These are phyloP conservation scores for Micromonas pusilla DNA, from an alignment of 139 green algal species.

Conservation along the genomic window DNA sequence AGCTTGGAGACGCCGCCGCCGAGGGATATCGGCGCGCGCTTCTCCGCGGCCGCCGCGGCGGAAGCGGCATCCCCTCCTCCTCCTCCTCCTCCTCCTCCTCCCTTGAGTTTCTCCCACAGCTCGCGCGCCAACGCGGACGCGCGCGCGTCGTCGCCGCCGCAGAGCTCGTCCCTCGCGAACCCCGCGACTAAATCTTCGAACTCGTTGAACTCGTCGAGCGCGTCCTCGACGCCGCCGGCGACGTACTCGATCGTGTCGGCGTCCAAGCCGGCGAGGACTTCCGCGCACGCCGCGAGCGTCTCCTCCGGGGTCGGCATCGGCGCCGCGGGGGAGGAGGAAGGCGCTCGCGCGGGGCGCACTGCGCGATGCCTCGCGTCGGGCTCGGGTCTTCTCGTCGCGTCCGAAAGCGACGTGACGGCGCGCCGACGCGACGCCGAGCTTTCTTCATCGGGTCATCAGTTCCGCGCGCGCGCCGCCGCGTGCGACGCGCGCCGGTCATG, in stretches of 20 bases:
- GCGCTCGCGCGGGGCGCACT: too few relatives aligned
- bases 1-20: neutral
- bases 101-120: conserved; percentile 4
- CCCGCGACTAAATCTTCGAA: conserved; percentile 10
- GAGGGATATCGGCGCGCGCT: neutral
- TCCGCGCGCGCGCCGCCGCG: too few relatives aligned
- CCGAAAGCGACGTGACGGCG: too few relatives aligned
- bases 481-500: neutral
- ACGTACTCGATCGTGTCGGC: conserved; percentile 26
- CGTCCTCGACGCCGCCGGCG: neutral
- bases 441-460: too few relatives aligned
- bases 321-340: neutral
- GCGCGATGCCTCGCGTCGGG: too few relatives aligned
- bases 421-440: too few relatives aligned
- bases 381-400: too few relatives aligned
- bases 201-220: neutral
- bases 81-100: neutral
- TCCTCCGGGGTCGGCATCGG: neutral
- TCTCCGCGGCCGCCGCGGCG: neutral
- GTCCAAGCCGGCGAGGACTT: conserved; percentile 22
- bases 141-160: conserved; percentile 6
- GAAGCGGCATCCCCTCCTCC: neutral
- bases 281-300: neutral
- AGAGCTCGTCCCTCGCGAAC: conserved; percentile 15
- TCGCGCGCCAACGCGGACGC: neutral